Percentiles rank a stretch among this genome's conserved stretches.
Evolutionary conservation across 225 moss, liverwort and hornwort species (phyloP).

Genomic region (Thuidium tamariscinum): DNA sequence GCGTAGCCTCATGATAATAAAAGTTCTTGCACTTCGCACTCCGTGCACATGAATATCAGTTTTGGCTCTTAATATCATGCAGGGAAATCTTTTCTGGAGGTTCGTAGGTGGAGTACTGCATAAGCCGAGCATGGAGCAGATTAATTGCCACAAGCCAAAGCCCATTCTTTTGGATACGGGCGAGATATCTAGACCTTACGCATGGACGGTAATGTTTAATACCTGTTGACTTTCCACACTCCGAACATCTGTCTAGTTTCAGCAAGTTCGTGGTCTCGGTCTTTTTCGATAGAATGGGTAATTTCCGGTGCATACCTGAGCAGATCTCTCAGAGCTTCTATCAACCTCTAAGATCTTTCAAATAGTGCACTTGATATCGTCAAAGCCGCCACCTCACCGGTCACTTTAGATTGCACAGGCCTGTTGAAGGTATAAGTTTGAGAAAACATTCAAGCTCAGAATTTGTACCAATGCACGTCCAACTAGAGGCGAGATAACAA

Average conservation of each 20-base stretch:
- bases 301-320: not conserved
- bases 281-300: not conserved
- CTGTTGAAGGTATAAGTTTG: not conserved
- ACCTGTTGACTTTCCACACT: not conserved
- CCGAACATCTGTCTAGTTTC: not conserved
- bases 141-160: constrained; percentile 69
- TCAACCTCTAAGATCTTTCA: not conserved
- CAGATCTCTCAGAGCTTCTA: not conserved
- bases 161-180: constrained; percentile 72
- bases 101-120: constrained; percentile 62
- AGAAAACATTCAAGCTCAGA: not conserved
- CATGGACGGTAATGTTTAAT: constrained; percentile 58
- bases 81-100: constrained; percentile 78
- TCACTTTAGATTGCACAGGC: not conserved
- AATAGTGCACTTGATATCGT: not conserved
- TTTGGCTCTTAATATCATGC: not conserved
- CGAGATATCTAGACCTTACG: constrained; percentile 53
- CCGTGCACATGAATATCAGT: no score
- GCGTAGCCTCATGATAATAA: not conserved
- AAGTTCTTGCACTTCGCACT: not conserved
- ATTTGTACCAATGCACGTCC: not conserved
- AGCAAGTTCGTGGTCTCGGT: not conserved
- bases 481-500: not conserved
- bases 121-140: constrained; percentile 40
- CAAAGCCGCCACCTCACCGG: not conserved